Conservation (phyloP, 2,329 filamentous ascomycete genomes). For the Lasiodiplodia theobromae region DNA sequence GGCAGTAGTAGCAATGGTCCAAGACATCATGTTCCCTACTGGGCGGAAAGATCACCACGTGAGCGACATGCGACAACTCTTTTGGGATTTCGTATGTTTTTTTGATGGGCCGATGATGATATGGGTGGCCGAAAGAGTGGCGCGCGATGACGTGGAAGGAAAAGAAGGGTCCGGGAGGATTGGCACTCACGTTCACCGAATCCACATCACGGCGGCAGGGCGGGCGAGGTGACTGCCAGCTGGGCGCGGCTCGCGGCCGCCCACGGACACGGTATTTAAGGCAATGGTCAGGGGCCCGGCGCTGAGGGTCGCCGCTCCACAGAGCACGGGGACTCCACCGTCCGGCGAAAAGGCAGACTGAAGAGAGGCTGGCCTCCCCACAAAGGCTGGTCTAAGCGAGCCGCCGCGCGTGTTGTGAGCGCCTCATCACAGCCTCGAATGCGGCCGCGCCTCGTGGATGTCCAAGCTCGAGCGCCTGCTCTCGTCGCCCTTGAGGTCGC, state of each 20-base stretch:
- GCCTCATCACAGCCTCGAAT: conserved; percentile 56
- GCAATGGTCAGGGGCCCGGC: conserved; percentile 7
- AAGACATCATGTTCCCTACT: conserved; percentile 13
- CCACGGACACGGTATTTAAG: conserved; percentile 10
- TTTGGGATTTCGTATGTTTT: background rate
- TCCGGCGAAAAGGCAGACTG: background rate
- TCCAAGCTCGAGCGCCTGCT: conserved; percentile 54
- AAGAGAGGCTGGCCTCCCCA: background rate
- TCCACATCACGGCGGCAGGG: background rate
- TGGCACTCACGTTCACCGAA: conserved; percentile 21
- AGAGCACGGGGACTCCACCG: conserved; percentile 13
- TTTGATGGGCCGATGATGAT: conserved; percentile 23
- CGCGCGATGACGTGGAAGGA: conserved; percentile 21
- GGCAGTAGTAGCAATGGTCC: conserved; percentile 4
- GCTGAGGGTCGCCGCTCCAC: conserved; percentile 4
- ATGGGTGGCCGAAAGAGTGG: conserved; percentile 1
- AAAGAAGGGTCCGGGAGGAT: conserved; percentile 4
- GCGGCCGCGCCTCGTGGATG: conserved; percentile 50
- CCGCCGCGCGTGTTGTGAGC: background rate
- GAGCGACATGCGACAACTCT: conserved; percentile 4
- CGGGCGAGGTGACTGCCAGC: background rate
- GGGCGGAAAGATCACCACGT: conserved; percentile 5
- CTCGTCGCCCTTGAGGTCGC: conserved; percentile 34
- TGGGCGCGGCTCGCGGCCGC: background rate
- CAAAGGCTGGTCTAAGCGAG: background rate